phyloP scores from a whole-genome alignment of 805 yeast species.

The Lachancea meyersii region DNA sequence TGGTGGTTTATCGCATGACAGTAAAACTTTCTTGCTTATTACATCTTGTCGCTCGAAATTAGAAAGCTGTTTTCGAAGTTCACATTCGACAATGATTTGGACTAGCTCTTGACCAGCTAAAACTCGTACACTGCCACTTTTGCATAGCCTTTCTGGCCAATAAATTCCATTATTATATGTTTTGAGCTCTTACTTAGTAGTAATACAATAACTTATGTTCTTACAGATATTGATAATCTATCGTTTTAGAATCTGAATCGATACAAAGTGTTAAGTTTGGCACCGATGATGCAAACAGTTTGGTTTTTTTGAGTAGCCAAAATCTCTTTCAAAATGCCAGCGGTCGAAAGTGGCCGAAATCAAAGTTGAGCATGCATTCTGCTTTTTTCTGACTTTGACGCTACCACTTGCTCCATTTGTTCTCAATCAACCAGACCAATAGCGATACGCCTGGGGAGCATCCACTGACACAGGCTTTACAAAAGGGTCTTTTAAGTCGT shows the following conservation, averaged over 20 bases:
- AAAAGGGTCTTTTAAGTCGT: slow-evolving; percentile 28
- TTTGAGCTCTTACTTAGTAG: background rate
- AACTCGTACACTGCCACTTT: no score
- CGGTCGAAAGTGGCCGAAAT: no score
- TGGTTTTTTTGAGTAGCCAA: background rate
- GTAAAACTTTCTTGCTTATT: background rate
- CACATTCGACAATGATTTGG: no score
- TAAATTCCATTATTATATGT: no score
- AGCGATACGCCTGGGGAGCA: slow-evolving; percentile 56
- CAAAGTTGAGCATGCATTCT: background rate
- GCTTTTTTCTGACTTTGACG: background rate
- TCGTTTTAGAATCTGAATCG: background rate
- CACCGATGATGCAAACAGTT: background rate
- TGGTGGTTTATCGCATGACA: background rate
- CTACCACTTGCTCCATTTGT: background rate
- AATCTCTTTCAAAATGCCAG: no score
- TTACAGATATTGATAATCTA: background rate
- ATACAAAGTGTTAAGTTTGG: background rate
- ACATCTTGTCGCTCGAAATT: background rate
- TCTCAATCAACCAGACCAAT: slow-evolving; percentile 49
- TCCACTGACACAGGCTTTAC: slow-evolving; percentile 53
- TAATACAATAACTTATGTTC: background rate
- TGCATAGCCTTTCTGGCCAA: no score
- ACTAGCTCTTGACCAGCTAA: no score
- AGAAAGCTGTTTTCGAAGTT: no score